Evolutionary conservation across 352 stramenopile genomes (phyloP).

Genomic region (Pythium aquatile): DNA sequence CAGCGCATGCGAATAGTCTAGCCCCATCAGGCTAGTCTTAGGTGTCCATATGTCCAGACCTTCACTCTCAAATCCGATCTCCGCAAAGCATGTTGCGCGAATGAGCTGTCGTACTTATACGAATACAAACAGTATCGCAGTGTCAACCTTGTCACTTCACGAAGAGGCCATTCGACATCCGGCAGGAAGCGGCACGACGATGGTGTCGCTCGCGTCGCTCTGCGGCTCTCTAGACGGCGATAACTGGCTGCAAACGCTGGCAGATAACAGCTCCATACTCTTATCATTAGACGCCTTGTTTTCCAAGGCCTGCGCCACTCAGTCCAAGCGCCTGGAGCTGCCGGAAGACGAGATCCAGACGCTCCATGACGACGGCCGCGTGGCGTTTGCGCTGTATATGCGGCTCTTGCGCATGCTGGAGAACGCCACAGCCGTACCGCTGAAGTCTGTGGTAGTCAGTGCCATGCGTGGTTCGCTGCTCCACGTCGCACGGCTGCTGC

Average conservation of each 20-base stretch:
- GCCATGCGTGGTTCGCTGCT: conserved; percentile 34
- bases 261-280: conserved; percentile 14
- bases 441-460: not conserved
- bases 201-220: conserved; percentile 14
- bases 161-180: not conserved
- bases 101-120: conserved; percentile 23
- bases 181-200: not conserved
- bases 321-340: conserved; percentile 18
- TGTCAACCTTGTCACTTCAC: not conserved
- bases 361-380: conserved; percentile 14
- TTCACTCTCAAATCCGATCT: conserved; percentile 7
- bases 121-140: conserved; percentile 6
- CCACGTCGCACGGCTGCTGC: conserved; percentile 51
- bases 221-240: conserved; percentile 14
- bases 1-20: conserved; percentile 6
- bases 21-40: no score
- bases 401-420: conserved; percentile 23
- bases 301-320: conserved; percentile 12
- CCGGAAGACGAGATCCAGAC: conserved; percentile 8
- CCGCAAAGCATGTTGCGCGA: conserved; percentile 26
- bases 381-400: conserved; percentile 41
- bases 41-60: not conserved
- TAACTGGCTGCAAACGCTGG: conserved; percentile 21
- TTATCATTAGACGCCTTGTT: conserved; percentile 33
- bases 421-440: not conserved